phyloP scores from a whole-genome alignment of 805 yeast genomes.

The Ogataea angusta region DNA sequence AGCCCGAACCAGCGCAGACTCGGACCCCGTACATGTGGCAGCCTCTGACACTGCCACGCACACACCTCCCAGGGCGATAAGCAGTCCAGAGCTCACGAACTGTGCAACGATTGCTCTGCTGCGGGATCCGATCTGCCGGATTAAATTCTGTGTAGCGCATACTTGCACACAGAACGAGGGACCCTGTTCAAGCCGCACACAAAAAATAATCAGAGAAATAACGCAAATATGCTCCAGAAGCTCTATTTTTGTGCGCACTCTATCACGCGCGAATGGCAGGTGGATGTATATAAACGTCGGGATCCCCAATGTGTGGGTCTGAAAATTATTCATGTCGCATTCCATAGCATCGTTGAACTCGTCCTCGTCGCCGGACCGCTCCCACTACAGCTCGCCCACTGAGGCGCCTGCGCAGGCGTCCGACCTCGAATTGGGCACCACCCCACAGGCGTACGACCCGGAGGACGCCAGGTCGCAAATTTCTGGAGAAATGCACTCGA shows the following conservation, averaged over 20 bases:
- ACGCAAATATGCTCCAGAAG: slow-evolving; percentile 7
- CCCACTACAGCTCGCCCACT: slow-evolving; percentile 1
- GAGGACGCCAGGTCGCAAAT: slow-evolving; percentile 47
- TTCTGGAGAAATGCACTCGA: slow-evolving; percentile 31
- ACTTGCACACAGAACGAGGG: slow-evolving; percentile 9
- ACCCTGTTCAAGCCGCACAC: slow-evolving; percentile 10
- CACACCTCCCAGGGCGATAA: too few species aligned
- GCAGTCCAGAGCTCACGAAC: not conserved
- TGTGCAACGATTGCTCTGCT: not conserved
- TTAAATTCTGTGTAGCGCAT: slow-evolving; percentile 3
- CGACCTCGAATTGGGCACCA: slow-evolving; percentile 19
- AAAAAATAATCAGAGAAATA: slow-evolving; percentile 4
- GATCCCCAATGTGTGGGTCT: not conserved
- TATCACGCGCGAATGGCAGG: slow-evolving; percentile 5
- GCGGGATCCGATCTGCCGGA: slow-evolving; percentile 14
- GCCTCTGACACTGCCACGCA: too few species aligned
- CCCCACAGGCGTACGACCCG: slow-evolving; percentile 41
- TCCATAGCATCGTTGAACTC: slow-evolving; percentile 20
- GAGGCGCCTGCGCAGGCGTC: not conserved
- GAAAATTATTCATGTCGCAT: slow-evolving; percentile 10
- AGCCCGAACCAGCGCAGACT: too few species aligned
- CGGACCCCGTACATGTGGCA: too few species aligned
- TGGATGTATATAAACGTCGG: not conserved
- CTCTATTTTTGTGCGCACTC: not conserved
- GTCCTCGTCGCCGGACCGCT: slow-evolving; percentile 16